Base-by-base conservation (phyloP, 176 grass and related monocot species). In the Canna indica region DNA sequence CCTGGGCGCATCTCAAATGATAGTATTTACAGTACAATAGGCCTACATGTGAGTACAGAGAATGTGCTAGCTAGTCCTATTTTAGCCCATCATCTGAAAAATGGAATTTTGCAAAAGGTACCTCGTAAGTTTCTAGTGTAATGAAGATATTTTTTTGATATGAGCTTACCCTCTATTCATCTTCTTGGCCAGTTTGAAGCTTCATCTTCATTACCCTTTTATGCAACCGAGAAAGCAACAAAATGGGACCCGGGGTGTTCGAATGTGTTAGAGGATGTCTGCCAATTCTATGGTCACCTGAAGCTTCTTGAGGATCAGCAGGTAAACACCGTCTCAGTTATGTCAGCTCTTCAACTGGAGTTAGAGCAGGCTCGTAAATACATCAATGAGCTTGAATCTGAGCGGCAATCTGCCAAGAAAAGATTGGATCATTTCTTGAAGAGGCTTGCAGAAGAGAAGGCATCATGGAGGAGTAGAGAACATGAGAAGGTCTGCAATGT, bases 211-310 rank as follows among this genome's bases (percentile, higher is more conserved):
- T 91, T 88, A 80, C 83, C 80, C 45, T 81, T 71, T 75, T 83
- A 61, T 28, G 78, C 80, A 73, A 88, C 86, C 85, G 87, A 96
- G 73, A 80, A 81, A 13, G 71, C 81, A 84, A 96, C 88, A 53
- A 91, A 91, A 73, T 96, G 91, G 91, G 88, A 88, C 80, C 64
- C 64, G 33, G 68, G 36, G 36, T 65, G 45, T 64, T 28, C 82
- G 36, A 83, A 80, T 47, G 75, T 62, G n/a, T 17, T 72, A 57
- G 81, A 48, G n/a, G 59, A 77, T 60, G 22, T 66, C 81, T 69
- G 15, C 0, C 47, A 64, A 74, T 75, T 81, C 44, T 47, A n/a
- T 76, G 85, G 76, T 34, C 45, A 31, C n/a, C 61, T 61, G 80
- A 91, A 80, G 60, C 74, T 48, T 83, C 75, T 77, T 50, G 20